A percentile compares a stretch with the other conserved stretches of the same genome.
These are phyloP conservation scores for Desmodesmus armatus DNA, from an alignment of 139 green algal genomes.

Conservation along the genomic window DNA sequence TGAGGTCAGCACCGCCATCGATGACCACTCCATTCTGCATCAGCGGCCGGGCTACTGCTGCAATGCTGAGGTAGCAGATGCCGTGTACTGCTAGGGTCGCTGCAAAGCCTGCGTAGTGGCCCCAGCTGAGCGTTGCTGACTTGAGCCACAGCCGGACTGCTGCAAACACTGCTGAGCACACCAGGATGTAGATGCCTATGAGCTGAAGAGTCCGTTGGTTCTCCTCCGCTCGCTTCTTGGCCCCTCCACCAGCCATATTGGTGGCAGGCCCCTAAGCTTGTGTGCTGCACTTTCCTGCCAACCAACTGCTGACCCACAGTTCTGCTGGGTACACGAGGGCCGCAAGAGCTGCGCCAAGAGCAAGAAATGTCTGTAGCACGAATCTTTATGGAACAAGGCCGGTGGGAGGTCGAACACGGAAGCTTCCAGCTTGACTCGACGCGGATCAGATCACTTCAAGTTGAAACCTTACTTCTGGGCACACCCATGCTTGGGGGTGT, in stretches of 20 bases:
- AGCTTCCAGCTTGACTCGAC: too few relatives aligned
- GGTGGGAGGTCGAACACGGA: too few relatives aligned
- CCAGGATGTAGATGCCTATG: slow-evolving; percentile 48
- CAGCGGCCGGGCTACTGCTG: slow-evolving; percentile 55
- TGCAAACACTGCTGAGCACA: slow-evolving; percentile 50
- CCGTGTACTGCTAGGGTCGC: slow-evolving; percentile 47
- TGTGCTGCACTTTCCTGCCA: neutral
- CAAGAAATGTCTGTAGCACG: too few relatives aligned
- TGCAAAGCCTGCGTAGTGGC: slow-evolving; percentile 50
- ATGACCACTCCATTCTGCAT: slow-evolving; percentile 73
- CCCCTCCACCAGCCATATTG: slow-evolving; percentile 76
- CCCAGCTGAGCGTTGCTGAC: neutral
- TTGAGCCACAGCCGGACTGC: slow-evolving; percentile 54
- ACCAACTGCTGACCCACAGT: neutral
- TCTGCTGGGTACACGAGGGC: too few relatives aligned
- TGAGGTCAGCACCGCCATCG: slow-evolving; percentile 76
- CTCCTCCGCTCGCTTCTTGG: slow-evolving; percentile 76
- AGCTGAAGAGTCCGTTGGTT: slow-evolving; percentile 58
- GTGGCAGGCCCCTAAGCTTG: neutral
- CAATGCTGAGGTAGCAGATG: slow-evolving; percentile 64
- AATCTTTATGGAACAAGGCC: neutral
- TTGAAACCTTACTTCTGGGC: too few relatives aligned
- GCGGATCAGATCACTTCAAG: too few relatives aligned
- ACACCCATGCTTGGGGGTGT: too few relatives aligned
- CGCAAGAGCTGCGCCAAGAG: too few relatives aligned